Conservation (phyloP, 202 grass and related monocot species). For the Setaria italica region DNA sequence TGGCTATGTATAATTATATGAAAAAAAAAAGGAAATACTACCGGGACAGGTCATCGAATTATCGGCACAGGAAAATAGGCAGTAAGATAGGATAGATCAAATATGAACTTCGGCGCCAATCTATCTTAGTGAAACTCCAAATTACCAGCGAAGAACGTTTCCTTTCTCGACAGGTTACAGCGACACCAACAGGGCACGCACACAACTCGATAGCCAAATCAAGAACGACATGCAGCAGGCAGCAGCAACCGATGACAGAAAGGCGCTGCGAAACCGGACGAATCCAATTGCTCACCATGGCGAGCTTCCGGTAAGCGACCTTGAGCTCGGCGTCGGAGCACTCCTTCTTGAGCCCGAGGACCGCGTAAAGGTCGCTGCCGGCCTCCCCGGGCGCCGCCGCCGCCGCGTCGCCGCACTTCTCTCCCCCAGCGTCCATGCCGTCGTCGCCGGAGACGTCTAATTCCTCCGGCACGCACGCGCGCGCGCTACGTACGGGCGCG, state of each 20-base stretch:
- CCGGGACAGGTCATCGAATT: neutral
- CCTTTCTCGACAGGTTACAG: neutral
- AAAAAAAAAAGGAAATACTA: neutral
- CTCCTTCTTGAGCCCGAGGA: conserved; percentile 84
- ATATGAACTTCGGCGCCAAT: conserved; percentile 50
- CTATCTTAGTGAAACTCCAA: neutral
- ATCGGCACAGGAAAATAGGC: neutral
- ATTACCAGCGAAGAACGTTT: neutral
- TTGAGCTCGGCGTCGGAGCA: conserved; percentile 79
- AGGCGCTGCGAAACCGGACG: neutral
- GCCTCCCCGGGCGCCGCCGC: conserved; percentile 16
- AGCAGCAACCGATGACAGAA: neutral
- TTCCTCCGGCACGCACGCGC: neutral
- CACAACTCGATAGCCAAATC: neutral
- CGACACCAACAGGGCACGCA: neutral
- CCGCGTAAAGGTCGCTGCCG: conserved; percentile 67
- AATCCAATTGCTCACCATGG: conserved; percentile 63
- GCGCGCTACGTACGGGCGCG: neutral
- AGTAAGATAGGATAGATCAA: neutral
- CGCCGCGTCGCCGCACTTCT: conserved; percentile 32
- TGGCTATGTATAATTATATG: neutral
- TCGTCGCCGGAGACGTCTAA: neutral
- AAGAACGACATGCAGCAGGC: neutral
- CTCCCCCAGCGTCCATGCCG: conserved; percentile 52
- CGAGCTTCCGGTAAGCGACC: conserved; percentile 84